These are phyloP conservation scores for Phytophthora vignae DNA, from an alignment of 352 stramenopile genomes.

Conservation along the genomic window DNA sequence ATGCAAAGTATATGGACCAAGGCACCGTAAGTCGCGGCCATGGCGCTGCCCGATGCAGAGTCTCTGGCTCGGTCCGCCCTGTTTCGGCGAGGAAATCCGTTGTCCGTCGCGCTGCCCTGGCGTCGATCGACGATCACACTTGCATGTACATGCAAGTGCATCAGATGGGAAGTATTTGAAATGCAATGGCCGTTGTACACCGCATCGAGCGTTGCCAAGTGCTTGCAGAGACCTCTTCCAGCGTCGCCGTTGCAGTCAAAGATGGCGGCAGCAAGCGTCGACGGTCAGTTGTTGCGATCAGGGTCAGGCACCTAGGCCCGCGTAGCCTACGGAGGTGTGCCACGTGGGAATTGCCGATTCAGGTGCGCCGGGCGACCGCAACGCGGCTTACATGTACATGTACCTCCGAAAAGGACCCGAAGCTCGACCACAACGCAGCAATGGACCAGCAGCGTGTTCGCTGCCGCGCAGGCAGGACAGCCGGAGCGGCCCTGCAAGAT, in stretches of 20 bases:
- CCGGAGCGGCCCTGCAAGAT: conserved; percentile 5
- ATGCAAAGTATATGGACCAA: neutral
- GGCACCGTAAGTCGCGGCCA: neutral
- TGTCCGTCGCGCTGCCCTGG: neutral
- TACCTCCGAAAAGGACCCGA: neutral
- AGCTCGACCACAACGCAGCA: neutral
- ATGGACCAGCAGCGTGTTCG: conserved; percentile 3
- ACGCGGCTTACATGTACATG: neutral
- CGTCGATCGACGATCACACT: neutral
- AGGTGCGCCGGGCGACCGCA: neutral
- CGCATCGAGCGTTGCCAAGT: neutral
- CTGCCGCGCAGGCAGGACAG: neutral
- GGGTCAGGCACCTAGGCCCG: conserved; percentile 18
- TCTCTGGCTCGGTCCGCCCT: neutral
- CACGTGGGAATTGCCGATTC: conserved; percentile 27
- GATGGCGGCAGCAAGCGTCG: neutral
- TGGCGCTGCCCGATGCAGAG: neutral
- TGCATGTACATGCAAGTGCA: neutral
- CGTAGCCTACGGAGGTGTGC: conserved; percentile 1
- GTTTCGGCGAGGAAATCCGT: conserved; percentile 8
- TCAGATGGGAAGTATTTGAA: neutral
- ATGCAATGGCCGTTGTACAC: too few relatives aligned
- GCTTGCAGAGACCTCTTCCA: neutral
- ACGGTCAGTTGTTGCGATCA: conserved; percentile 18
- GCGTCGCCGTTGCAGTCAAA: neutral